Evolutionary conservation across 176 grass and related monocot genomes (phyloP).

Genomic region (Oryza officinalis): DNA sequence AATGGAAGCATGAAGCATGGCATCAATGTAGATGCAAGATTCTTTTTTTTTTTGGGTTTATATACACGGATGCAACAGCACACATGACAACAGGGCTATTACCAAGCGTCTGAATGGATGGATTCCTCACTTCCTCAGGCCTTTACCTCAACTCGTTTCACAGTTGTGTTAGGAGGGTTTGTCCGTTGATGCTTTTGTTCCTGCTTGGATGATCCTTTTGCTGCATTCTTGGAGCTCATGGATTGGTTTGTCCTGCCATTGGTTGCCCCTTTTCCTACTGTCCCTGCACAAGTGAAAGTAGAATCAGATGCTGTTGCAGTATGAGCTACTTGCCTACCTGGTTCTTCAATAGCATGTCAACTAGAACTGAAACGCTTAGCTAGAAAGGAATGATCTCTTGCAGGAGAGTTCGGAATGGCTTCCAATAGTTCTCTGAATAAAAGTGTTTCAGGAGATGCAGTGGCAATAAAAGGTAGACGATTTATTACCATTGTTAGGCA

Average conservation of each 20-base stretch:
- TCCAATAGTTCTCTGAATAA: neutral
- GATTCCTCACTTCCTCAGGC: conserved; percentile 32
- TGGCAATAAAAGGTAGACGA: neutral
- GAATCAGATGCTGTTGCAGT: neutral
- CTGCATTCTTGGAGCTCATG: neutral
- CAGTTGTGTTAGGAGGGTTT: neutral
- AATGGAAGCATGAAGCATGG: neutral
- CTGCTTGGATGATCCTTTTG: conserved; percentile 32
- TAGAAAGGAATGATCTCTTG: neutral
- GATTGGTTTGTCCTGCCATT: neutral
- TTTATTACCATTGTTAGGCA: conserved; percentile 81
- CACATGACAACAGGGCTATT: conserved; percentile 1
- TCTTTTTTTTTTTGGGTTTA: neutral
- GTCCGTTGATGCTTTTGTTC: conserved; percentile 19
- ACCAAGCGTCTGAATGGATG: neutral
- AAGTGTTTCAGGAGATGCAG: neutral
- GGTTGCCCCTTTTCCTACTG: conserved; percentile 4
- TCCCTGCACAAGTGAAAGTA: conserved; percentile 13
- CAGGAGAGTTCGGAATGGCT: neutral
- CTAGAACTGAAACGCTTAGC: neutral
- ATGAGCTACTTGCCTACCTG: neutral
- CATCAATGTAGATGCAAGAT: conserved; percentile 8
- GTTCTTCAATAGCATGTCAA: conserved; percentile 18
- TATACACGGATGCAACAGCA: conserved; percentile 34
- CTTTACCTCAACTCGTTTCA: conserved; percentile 26